Conservation (phyloP, 2,329 filamentous ascomycete genomes). For the Penicillium palitans region DNA sequence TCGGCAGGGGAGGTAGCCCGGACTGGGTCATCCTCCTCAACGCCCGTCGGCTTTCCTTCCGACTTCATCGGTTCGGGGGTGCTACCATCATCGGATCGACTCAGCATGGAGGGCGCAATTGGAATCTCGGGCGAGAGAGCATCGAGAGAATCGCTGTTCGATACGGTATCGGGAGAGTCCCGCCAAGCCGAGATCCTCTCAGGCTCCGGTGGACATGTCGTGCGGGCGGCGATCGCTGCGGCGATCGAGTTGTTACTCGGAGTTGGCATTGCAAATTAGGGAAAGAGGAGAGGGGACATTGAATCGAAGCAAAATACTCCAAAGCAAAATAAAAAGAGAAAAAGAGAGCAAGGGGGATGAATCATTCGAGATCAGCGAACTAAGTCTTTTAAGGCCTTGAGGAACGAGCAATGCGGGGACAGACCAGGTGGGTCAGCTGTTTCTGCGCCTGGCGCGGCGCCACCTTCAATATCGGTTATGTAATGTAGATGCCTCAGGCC, state of each 20-base stretch:
- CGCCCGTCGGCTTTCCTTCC: slow-evolving; percentile 30
- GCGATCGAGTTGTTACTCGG: slow-evolving; percentile 48
- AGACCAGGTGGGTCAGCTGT: slow-evolving; percentile 14
- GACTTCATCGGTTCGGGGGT: slow-evolving; percentile 28
- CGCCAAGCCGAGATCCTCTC: slow-evolving; percentile 38
- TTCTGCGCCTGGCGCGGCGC: slow-evolving; percentile 14
- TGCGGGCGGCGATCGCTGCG: slow-evolving; percentile 46
- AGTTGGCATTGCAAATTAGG: slow-evolving; percentile 52
- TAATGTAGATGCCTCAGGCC: neutral
- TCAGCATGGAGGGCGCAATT: slow-evolving; percentile 28
- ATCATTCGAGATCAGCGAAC: slow-evolving; percentile 16
- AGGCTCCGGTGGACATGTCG: slow-evolving; percentile 51
- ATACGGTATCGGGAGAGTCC: slow-evolving; percentile 31
- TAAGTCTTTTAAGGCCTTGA: slow-evolving; percentile 13
- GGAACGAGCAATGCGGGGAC: slow-evolving; percentile 34
- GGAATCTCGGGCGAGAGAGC: slow-evolving; percentile 27
- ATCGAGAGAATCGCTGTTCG: slow-evolving; percentile 29
- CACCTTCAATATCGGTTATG: slow-evolving; percentile 11
- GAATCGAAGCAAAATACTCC: slow-evolving; percentile 26
- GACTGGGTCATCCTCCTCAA: slow-evolving; percentile 36
- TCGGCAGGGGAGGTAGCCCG: slow-evolving; percentile 38
- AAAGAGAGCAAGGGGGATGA: slow-evolving; percentile 24
- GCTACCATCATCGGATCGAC: slow-evolving; percentile 31
- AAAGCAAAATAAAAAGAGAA: slow-evolving; percentile 11
- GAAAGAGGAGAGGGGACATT: slow-evolving; percentile 35